These are phyloP conservation scores for Dendrobium catenatum DNA, from an alignment of 106 monocot species.

Conservation along the genomic window DNA sequence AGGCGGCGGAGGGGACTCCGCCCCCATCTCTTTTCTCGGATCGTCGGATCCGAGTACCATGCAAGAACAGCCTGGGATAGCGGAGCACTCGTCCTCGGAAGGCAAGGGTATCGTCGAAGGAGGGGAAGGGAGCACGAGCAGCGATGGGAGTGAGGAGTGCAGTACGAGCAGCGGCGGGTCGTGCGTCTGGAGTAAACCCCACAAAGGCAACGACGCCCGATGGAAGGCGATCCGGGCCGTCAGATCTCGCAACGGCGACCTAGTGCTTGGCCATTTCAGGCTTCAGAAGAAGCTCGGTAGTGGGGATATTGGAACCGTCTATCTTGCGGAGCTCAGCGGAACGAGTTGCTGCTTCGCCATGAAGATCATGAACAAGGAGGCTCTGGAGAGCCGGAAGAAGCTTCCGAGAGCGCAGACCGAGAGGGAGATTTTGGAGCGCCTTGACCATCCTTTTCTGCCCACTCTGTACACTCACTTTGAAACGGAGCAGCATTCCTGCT, in stretches of 20 bases:
- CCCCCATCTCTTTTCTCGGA: neutral
- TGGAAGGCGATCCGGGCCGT: constrained; percentile 25
- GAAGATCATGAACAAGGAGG: constrained; percentile 26
- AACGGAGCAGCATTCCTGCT: constrained; percentile 23
- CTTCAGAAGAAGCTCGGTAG: constrained; percentile 23
- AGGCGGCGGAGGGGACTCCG: neutral
- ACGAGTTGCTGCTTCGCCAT: constrained; percentile 18
- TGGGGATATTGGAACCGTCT: constrained; percentile 28
- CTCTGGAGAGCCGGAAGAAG: constrained; percentile 19
- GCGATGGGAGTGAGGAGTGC: constrained; percentile 13
- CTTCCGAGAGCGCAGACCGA: constrained; percentile 21
- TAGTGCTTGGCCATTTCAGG: constrained; percentile 20
- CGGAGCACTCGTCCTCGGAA: neutral
- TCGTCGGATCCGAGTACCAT: neutral
- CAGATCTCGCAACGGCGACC: constrained; percentile 6
- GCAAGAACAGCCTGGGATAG: neutral
- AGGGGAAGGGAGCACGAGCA: constrained; percentile 10
- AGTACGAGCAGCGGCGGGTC: neutral
- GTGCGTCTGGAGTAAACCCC: constrained; percentile 18
- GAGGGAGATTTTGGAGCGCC: constrained; percentile 22
- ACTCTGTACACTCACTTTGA: constrained; percentile 23
- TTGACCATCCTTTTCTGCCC: constrained; percentile 25
- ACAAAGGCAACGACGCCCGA: constrained; percentile 22
- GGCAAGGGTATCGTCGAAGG: neutral
- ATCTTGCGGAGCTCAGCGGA: constrained; percentile 21